Percentiles rank a stretch among this genome's conserved stretches.
Conservation (phyloP, 129 eudicot species). For the Arctium minus region DNA sequence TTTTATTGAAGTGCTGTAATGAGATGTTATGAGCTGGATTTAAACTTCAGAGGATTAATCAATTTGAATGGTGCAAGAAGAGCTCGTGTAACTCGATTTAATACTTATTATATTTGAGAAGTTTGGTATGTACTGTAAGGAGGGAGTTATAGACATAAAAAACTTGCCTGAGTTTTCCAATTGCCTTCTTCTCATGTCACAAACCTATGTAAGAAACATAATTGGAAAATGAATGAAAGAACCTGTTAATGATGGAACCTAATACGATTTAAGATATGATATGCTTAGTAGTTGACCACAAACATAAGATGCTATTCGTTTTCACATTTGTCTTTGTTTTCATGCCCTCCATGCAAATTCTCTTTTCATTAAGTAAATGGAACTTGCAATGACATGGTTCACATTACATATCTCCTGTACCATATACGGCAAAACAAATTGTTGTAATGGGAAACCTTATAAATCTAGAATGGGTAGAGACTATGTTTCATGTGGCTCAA, state of each 20-base stretch:
- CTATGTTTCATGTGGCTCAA: too few relatives aligned
- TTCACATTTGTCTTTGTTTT: neutral
- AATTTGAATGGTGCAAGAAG: conserved; percentile 3
- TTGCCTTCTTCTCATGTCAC: neutral
- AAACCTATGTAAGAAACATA: neutral
- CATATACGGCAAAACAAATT: too few relatives aligned
- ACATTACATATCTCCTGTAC: neutral
- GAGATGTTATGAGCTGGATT: conserved; percentile 16
- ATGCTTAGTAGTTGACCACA: neutral
- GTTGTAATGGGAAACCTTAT: neutral
- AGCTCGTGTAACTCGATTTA: neutral
- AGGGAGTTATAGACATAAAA: neutral
- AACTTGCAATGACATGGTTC: neutral
- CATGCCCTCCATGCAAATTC: neutral
- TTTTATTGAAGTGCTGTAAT: neutral
- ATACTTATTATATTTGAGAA: neutral
- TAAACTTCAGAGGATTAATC: neutral
- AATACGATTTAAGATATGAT: neutral
- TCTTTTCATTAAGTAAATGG: neutral
- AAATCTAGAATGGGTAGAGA: too few relatives aligned
- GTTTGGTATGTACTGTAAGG: neutral
- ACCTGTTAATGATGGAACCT: neutral
- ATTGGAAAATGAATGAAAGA: neutral
- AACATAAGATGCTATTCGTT: neutral
- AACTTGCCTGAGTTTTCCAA: too few relatives aligned